Percentiles rank a stretch among this genome's conserved stretches.
phyloP scores from a whole-genome alignment of 352 stramenopile species.

The Phytophthora ohioensis region DNA sequence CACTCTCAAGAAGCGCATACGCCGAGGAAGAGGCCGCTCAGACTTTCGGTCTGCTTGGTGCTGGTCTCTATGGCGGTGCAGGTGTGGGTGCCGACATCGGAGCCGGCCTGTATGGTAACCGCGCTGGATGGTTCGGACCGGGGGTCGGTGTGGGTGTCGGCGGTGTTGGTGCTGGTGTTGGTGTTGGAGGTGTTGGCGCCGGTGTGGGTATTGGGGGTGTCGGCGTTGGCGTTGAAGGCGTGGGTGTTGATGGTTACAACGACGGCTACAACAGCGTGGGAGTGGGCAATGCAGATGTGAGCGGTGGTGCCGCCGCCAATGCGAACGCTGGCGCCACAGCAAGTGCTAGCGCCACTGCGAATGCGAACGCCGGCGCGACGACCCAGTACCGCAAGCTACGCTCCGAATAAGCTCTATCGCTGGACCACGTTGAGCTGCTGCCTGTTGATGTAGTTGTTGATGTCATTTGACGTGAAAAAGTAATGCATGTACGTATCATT shows the following conservation, averaged over 20 bases:
- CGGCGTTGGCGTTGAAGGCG: background rate
- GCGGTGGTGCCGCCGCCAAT: background rate
- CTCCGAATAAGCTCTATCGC: background rate
- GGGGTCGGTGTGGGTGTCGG: background rate
- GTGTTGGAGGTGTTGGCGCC: background rate
- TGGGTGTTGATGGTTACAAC: background rate
- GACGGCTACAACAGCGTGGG: slow-evolving; percentile 3
- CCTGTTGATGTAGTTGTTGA: background rate
- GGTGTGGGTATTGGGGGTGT: background rate
- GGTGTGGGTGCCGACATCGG: background rate
- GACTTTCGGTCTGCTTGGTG: slow-evolving; percentile 19
- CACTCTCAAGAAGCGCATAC: background rate
- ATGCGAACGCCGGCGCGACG: slow-evolving; percentile 1
- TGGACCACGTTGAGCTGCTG: background rate
- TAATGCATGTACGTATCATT: no score
- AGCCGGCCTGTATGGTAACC: slow-evolving; percentile 1
- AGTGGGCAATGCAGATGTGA: background rate
- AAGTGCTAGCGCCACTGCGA: slow-evolving; percentile 1
- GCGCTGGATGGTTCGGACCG: background rate
- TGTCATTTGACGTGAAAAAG: background rate
- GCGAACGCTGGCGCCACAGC: slow-evolving; percentile 9
- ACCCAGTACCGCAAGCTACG: slow-evolving; percentile 18
- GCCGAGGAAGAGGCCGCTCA: slow-evolving; percentile 17
- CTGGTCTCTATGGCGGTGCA: slow-evolving; percentile 2
- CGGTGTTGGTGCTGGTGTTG: background rate